Evolutionary conservation across 1,139 yeast genomes (phyloP), one percentile per base, ranked within the genome.

Genomic region (Geotrichum carabidarum): DNA sequence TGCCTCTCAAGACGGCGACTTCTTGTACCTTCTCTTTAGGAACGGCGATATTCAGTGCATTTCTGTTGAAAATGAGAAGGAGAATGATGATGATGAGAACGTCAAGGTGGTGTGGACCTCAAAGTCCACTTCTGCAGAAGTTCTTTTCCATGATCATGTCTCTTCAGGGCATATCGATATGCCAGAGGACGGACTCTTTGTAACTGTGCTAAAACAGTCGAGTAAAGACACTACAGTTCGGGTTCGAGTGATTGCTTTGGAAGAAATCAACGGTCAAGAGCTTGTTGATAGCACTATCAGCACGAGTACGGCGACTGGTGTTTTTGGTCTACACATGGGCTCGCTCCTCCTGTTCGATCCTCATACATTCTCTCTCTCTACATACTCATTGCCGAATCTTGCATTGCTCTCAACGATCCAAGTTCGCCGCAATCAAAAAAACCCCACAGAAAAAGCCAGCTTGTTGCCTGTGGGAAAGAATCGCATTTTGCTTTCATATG

Each of bases 151-250:
- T 17, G 50, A 38, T 14, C 55, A 57, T 27, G 51, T 53, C 4
- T 44, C 49, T 12, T 36, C 56, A 6, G 56, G 50, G 30, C 57
- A 58, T 18, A 57, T 30, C 38, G 62, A 59, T 18, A 57, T 60
- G 15, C 61, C 63, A 2, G 57, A 54, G 22, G 63, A 60, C 36
- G 65, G 66, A 2, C 56, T 62, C 31, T 57, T 60, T 7, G 55
- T 64, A 8, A 49, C 62, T n/a, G 60, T 65, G 8, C 57, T 63
- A 7, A 52, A 53, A 15, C 50, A 59, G 12, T 57, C 56, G n/a
- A 58, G 55, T 5, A 57, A 58, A 14, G 53, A 57, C 38, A 44
- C 59, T 1, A 45, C 58, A 18, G 55, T 57, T 34, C 61, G 59
- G 18, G 62, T 62, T 22, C 55, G 62, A 9, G 51, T 62, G 17